Evolutionary conservation across 371 early-diverging fungal genomes (phyloP), one percentile per base, ranked within the genome.

Genomic region (Mucor ambiguus): DNA sequence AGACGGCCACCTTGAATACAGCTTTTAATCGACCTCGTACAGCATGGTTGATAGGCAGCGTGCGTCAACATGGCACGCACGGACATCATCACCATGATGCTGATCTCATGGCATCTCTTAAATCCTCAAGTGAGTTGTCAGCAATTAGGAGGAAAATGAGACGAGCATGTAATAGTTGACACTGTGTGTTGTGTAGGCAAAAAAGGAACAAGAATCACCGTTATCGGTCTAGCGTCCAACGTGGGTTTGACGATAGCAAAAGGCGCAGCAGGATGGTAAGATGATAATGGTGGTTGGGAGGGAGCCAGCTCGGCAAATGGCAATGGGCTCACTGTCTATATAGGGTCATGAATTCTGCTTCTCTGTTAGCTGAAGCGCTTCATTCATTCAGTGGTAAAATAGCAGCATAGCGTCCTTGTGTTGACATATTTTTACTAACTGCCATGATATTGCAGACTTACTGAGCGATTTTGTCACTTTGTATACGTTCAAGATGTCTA

Each of bases 391-490:
- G 87, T 70, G 87, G 87, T 83, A 78, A 75, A 16, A 30, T 0
- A 49, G 14, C 22, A 18, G n/a, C 32, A 44, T 37, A 22, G 48
- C 5, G 24, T n/a, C n/a, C 3, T 22, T 46, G 10, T 33, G 20
- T 1, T 46, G 9, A 24, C 24, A 30, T 30, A 20, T 8, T 3
- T 44, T 2, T 56, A 56, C 10, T 32, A 6, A 56, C 10, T 18
- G 18, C 18, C 29, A 7, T 22, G 16, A 3, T 14, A 2, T 16
- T 61, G 12, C 12, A 84, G 91, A 91, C 73, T 71, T 91, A 14
- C 43, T 90, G 24, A 86, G 89, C 60, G 91, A 91, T 66, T 73
- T 89, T 61, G 89, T 89, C 7, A 90, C 91, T 7, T 68, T 89
- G 18, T 90, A 88, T 66, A 90, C 91, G 8, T 88, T 89, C 64